Conservation (phyloP, 768 basidiomycete genomes). For the Lactifluus rugatus region DNA sequence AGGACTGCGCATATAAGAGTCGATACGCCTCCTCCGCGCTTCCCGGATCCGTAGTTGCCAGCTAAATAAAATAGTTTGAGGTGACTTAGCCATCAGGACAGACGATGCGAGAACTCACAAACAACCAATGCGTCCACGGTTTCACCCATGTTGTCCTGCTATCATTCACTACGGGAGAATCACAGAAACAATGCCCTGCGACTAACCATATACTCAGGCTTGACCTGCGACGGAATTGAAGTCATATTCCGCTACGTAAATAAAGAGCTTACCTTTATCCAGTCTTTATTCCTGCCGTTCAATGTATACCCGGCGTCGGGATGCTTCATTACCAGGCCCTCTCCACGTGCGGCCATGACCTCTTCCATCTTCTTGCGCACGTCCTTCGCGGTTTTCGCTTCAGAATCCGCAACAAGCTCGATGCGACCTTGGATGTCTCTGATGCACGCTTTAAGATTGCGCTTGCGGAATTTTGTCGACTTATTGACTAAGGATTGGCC, state of each 20-base stretch:
- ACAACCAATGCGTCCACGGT: conserved; percentile 88
- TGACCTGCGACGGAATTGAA: conserved; percentile 39
- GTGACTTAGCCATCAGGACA: background rate
- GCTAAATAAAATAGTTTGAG: conserved; percentile 32
- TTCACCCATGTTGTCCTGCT: conserved; percentile 83
- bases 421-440: conserved; percentile 66
- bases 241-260: background rate
- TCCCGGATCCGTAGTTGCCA: conserved; percentile 82
- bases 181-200: background rate
- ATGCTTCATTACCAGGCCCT: conserved; percentile 90
- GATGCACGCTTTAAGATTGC: conserved; percentile 60
- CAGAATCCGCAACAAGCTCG: conserved; percentile 64
- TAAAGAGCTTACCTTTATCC: conserved; percentile 65
- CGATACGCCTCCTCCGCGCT: conserved; percentile 81
- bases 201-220: conserved; percentile 78
- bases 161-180: background rate
- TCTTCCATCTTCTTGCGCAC: conserved; percentile 72
- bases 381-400: conserved; percentile 72
- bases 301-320: conserved; percentile 69
- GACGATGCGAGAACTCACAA: conserved; percentile 37
- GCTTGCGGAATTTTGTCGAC: conserved; percentile 67
- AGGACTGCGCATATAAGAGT: conserved; percentile 83
- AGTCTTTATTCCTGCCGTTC: conserved; percentile 82
- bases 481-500: conserved; percentile 67
- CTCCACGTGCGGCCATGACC: conserved; percentile 77